phyloP scores from a whole-genome alignment of 73 alveolate genomes.

The Loxodes magnus region DNA sequence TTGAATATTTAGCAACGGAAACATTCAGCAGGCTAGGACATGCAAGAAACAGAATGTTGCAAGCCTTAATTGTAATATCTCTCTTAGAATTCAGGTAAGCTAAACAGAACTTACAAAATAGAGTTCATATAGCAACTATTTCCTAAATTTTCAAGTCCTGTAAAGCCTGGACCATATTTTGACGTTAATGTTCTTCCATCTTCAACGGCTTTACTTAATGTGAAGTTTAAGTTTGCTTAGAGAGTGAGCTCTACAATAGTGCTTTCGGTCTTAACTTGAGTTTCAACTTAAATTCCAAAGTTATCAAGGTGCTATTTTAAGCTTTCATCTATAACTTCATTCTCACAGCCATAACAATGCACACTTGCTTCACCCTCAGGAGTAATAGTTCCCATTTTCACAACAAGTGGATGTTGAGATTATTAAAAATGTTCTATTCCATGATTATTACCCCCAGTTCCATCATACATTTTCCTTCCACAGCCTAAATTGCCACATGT shows the following conservation, averaged over 20 bases:
- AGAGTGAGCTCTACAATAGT: constrained; percentile 94
- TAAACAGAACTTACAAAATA: constrained; percentile 80
- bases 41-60: background rate
- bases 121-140: constrained; percentile 98
- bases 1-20: constrained; percentile 78
- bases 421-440: constrained; percentile 81
- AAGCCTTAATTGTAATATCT: constrained; percentile 30
- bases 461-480: constrained; percentile 91
- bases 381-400: constrained; percentile 99
- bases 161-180: constrained; percentile 90
- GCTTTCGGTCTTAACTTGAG: constrained; percentile 96
- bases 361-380: constrained; percentile 97
- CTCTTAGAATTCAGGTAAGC: constrained; percentile 78
- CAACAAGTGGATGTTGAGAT: constrained; percentile 84
- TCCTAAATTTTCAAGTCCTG: constrained; percentile 94
- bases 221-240: constrained; percentile 74
- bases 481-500: constrained; percentile 96
- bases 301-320: constrained; percentile 68
- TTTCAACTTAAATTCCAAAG: constrained; percentile 81
- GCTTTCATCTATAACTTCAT: constrained; percentile 78
- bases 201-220: constrained; percentile 86
- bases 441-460: constrained; percentile 96
- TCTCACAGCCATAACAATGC: constrained; percentile 92
- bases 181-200: constrained; percentile 92
- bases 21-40: constrained; percentile 78